Conservation (phyloP, 2,329 filamentous ascomycete genomes). For the Akanthomyces dipterigenus region DNA sequence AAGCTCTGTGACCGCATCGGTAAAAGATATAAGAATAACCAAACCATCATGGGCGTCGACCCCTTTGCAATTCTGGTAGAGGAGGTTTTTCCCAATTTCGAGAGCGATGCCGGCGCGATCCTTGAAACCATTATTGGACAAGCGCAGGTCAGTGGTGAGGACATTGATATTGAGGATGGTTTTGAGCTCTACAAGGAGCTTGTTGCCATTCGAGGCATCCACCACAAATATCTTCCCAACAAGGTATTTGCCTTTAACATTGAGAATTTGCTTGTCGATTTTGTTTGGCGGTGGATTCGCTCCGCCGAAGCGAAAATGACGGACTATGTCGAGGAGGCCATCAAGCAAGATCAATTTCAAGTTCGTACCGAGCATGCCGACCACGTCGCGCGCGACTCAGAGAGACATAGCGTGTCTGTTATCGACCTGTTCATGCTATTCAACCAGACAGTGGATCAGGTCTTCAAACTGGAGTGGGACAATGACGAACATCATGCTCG, state of each 20-base stretch:
- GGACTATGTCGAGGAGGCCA: conserved; percentile 80
- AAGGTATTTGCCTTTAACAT: conserved; percentile 79
- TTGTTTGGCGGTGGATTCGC: conserved; percentile 93
- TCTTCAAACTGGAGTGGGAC: conserved; percentile 82
- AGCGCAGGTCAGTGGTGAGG: conserved; percentile 60
- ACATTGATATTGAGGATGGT: conserved; percentile 83
- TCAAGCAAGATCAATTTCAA: conserved; percentile 83
- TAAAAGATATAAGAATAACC: conserved; percentile 84
- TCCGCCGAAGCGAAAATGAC: conserved; percentile 73
- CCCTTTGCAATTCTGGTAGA: conserved; percentile 66
- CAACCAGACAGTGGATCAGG: conserved; percentile 82
- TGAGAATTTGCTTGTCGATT: conserved; percentile 77
- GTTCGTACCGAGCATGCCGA: conserved; percentile 60
- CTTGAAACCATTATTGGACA: conserved; percentile 73
- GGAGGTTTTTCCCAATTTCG: conserved; percentile 82
- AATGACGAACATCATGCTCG: conserved; percentile 90
- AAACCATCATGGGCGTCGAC: conserved; percentile 72
- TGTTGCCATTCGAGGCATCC: conserved; percentile 75
- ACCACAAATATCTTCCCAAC: conserved; percentile 65
- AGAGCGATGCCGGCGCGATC: conserved; percentile 80
- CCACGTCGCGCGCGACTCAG: conserved; percentile 63
- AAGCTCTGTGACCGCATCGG: conserved; percentile 82
- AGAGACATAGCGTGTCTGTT: conserved; percentile 87
- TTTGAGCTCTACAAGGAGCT: conserved; percentile 91
- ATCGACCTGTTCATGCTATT: conserved; percentile 93